Evolutionary conservation across 768 basidiomycete species (phyloP), one percentile per base, ranked within the genome.

Genomic region (Calocybe gangraenosa): DNA sequence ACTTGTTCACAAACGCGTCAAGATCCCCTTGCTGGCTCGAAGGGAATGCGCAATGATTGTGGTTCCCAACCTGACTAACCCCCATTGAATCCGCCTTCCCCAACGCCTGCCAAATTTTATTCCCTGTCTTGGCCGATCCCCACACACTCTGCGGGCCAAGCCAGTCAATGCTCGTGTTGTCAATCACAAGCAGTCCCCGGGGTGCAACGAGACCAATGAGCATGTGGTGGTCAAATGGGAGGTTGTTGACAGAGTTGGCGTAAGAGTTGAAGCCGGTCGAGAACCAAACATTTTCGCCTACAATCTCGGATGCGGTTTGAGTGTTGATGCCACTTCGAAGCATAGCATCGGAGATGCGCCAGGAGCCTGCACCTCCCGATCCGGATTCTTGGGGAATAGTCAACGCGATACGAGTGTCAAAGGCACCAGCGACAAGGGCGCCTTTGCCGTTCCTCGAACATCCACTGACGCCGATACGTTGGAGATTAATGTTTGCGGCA

Each of bases 341-440:
- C 68, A 76, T 70, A 38, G 55, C 70, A 52, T 74, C 68, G 18
- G 78, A 79, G 46, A 82, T 63, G 34, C 79, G 73, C 80, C 80
- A 82, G 63, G 73, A 76, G n/a, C 71, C 74, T 19, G 69, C 71
- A 5, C 80, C 79, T 38, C 80, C 79, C 10, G 77, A 76, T 9
- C 80, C 80, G 10, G 78, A 80, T 59, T 82, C 79, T 58, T 82
- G 80, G 4, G 78, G 76, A 49, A 82, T 75, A 5, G 78, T 81
- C 48, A 82, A 65, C 7, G 74, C 75, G 49, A 82, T 75, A 48
- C 79, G 78, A 2, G 65, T 57, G 49, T 82, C 78, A 55, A 81
- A 78, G 20, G 78, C 80, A 20, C 79, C 79, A 22, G 72, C 78
- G 40, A 79, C 69, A 33, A 79, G 64, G 1, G 80, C 78, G 42